These are phyloP conservation scores for Trametopsis cervina DNA, from an alignment of 768 basidiomycete genomes.

Conservation along the genomic window DNA sequence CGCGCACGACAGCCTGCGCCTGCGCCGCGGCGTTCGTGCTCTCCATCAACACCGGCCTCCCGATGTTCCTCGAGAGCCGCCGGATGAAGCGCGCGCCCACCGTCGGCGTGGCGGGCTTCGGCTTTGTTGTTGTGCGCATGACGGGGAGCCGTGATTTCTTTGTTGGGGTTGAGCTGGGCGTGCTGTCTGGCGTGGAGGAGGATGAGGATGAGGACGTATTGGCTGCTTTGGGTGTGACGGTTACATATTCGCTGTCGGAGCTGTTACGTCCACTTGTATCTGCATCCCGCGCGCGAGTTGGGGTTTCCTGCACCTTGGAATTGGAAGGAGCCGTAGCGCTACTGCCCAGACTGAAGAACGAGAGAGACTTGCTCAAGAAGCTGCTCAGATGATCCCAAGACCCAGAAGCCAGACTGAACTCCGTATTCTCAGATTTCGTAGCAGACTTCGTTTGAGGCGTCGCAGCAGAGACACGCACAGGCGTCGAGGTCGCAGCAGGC, in stretches of 20 bases:
- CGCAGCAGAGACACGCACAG: neutral
- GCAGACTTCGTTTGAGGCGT: neutral
- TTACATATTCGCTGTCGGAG: neutral
- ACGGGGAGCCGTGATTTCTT: constrained; percentile 20
- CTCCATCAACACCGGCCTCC: constrained; percentile 18
- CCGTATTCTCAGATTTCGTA: neutral
- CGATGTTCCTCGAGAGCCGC: constrained; percentile 19
- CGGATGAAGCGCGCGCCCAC: constrained; percentile 10
- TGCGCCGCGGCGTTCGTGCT: constrained; percentile 15
- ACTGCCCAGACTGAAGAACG: constrained; percentile 1
- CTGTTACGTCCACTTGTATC: too few relatives aligned
- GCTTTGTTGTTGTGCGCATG: constrained; percentile 11
- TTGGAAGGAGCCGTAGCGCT: too few relatives aligned
- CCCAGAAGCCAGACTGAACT: constrained; percentile 1
- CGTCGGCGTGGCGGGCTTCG: constrained; percentile 5
- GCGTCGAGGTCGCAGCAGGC: neutral
- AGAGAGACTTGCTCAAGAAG: constrained; percentile 5
- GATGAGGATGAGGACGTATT: constrained; percentile 1
- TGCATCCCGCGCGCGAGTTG: too few relatives aligned
- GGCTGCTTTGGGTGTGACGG: neutral
- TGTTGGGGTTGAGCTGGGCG: constrained; percentile 9
- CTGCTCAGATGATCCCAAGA: constrained; percentile 9
- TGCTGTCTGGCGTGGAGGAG: neutral
- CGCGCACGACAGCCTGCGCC: neutral
- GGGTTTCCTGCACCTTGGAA: too few relatives aligned